Conservation (phyloP, 192 early-diverging fungal genomes). For the Rhizoclosmatium sp. region DNA sequence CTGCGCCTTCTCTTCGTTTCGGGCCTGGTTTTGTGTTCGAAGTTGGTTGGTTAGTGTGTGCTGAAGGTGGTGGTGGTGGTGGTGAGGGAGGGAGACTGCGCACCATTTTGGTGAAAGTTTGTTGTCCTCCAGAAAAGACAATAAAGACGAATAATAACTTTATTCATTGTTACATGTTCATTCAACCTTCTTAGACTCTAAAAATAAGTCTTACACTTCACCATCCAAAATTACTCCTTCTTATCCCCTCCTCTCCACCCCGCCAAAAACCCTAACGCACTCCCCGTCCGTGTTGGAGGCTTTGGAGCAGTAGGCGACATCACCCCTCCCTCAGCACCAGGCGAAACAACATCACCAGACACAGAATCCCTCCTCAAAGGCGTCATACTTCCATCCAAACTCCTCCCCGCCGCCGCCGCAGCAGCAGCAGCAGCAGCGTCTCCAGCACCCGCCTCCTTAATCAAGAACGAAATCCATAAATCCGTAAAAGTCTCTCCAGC, state of each 20-base stretch:
- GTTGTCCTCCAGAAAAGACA: not conserved
- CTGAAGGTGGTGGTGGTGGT: not conserved
- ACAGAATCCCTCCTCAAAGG: not conserved
- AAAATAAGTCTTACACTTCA: too few relatives aligned
- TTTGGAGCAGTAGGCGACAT: not conserved
- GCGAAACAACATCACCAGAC: not conserved
- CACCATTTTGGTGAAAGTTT: not conserved
- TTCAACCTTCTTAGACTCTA: too few relatives aligned
- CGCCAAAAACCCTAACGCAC: not conserved
- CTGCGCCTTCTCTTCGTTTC: conserved; percentile 98
- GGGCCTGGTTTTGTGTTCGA: conserved; percentile 62
- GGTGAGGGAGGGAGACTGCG: not conserved
- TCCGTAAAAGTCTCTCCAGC: conserved; percentile 52
- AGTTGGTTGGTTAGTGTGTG: not conserved
- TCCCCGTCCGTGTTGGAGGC: not conserved
- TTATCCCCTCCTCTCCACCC: not conserved
- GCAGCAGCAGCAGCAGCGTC: not conserved
- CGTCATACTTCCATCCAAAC: not conserved
- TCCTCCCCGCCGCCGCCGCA: not conserved
- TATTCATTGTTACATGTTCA: too few relatives aligned
- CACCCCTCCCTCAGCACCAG: not conserved
- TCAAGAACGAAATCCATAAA: conserved; percentile 62
- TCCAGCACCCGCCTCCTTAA: conserved; percentile 43
- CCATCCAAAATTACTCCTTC: not conserved
- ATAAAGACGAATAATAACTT: not conserved